Percentiles rank a stretch among this genome's conserved stretches.
phyloP scores from a whole-genome alignment of 495 filamentous ascomycete species.

The Hyaloscypha variabilis region DNA sequence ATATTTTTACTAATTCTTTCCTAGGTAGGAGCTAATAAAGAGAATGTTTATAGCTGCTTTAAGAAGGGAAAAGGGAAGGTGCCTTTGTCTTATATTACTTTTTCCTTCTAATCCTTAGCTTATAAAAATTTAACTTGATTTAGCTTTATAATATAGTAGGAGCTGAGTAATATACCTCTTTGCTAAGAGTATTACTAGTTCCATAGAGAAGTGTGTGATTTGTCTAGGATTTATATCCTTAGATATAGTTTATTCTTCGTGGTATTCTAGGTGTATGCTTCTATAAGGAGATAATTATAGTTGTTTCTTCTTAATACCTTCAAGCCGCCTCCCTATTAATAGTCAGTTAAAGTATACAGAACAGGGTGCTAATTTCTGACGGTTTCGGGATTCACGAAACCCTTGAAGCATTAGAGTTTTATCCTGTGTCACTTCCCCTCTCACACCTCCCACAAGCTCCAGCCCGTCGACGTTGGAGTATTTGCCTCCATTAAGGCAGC shows the following conservation, averaged over 20 bases:
- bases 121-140: neutral
- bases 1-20: slow-evolving; percentile 7
- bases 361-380: no score
- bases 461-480: no score
- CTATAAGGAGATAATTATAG: neutral
- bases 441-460: no score
- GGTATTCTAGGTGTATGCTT: neutral
- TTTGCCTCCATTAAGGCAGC: no score
- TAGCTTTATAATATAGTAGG: neutral
- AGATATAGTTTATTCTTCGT: neutral
- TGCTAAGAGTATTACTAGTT: neutral
- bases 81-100: neutral
- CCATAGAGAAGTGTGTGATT: neutral
- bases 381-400: no score
- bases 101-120: neutral
- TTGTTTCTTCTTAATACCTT: neutral
- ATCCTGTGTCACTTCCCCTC: no score
- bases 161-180: neutral
- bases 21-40: neutral
- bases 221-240: neutral
- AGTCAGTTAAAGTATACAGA: neutral
- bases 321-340: neutral
- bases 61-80: neutral
- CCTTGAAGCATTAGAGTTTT: no score
- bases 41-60: neutral